phyloP scores from a whole-genome alignment of 192 early-diverging fungal species.

The Backusella liffmaniae region DNA sequence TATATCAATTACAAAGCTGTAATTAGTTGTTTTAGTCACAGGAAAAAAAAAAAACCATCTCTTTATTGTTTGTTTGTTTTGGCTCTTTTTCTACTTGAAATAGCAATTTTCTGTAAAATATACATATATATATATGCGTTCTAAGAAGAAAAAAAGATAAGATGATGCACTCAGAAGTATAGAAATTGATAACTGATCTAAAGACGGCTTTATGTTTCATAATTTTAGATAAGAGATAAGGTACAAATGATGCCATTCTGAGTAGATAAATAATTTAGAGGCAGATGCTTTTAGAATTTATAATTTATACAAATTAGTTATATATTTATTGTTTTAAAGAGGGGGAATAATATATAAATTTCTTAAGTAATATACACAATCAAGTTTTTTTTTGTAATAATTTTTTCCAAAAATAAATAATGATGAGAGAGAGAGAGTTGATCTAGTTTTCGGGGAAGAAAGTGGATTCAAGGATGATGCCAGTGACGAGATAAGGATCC shows the following conservation, averaged over 20 bases:
- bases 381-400: neutral
- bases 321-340: slow-evolving; percentile 1
- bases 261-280: too few relatives aligned
- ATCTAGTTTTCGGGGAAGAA: slow-evolving; percentile 19
- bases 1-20: too few relatives aligned
- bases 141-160: neutral
- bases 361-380: neutral
- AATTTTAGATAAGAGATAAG: neutral
- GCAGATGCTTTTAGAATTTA: too few relatives aligned
- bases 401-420: neutral
- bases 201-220: neutral
- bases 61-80: neutral
- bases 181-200: neutral
- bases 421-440: neutral
- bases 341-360: neutral
- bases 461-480: slow-evolving; percentile 47
- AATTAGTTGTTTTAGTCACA: too few relatives aligned
- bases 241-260: neutral
- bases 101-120: neutral
- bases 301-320: slow-evolving; percentile 5
- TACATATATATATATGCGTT: neutral
- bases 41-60: neutral
- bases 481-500: slow-evolving; percentile 54
- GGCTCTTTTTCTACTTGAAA: neutral
- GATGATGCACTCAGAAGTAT: neutral